phyloP scores from a whole-genome alignment of 345 rosid species.

The Eucalyptus virginea region DNA sequence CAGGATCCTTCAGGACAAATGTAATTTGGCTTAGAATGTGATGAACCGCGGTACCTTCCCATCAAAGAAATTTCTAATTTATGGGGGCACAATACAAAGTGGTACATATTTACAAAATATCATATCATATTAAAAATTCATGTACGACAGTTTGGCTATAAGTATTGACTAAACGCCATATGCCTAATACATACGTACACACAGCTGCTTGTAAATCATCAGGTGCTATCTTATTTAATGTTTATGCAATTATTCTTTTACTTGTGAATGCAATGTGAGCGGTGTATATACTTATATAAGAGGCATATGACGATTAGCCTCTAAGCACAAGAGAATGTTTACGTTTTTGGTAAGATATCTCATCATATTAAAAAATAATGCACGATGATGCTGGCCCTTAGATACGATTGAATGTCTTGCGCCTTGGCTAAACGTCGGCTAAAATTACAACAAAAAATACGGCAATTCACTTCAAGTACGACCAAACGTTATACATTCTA shows the following conservation, averaged over 20 bases:
- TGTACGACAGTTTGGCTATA: background rate
- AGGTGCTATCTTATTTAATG: too few relatives aligned
- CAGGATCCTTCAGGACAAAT: background rate
- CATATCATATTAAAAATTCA: accelerated
- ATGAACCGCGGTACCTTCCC: background rate
- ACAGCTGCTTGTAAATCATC: too few relatives aligned
- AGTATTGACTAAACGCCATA: background rate
- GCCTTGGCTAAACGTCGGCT: background rate
- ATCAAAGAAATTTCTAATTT: background rate
- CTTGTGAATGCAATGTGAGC: too few relatives aligned
- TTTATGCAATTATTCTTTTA: too few relatives aligned
- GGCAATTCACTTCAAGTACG: background rate
- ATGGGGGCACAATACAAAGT: background rate
- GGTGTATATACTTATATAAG: background rate
- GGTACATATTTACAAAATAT: background rate
- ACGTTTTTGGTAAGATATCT: background rate
- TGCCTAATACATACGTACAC: background rate
- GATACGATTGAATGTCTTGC: background rate
- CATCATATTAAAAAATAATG: background rate
- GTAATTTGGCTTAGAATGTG: background rate
- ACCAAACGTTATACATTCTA: background rate
- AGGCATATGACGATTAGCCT: background rate
- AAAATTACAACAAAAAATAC: background rate
- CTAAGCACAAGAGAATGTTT: background rate
- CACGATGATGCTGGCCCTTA: background rate